These are phyloP conservation scores for Mycena albidolilacea DNA, from an alignment of 768 basidiomycete genomes.

Conservation along the genomic window DNA sequence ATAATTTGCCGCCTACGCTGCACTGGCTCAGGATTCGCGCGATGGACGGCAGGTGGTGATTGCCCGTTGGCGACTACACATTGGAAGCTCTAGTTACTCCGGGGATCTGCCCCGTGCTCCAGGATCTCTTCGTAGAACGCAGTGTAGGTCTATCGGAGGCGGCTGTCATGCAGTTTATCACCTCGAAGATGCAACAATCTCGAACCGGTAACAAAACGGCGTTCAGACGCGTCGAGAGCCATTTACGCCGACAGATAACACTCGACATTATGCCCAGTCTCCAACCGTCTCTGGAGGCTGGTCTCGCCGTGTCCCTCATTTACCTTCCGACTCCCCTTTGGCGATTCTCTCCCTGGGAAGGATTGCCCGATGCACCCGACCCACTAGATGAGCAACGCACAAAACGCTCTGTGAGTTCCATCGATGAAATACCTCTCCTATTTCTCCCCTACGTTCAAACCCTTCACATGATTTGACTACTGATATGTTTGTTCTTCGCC, in stretches of 20 bases:
- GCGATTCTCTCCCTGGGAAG: neutral
- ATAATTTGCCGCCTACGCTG: neutral
- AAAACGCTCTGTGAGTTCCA: no score
- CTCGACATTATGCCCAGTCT: slow-evolving; percentile 1
- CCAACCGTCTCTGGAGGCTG: neutral
- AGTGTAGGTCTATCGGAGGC: neutral
- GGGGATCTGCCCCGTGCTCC: neutral
- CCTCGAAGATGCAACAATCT: neutral
- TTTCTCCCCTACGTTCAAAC: no score
- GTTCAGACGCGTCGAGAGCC: neutral
- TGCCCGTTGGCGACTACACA: neutral
- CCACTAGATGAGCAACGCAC: no score
- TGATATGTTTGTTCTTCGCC: no score
- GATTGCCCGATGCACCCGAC: neutral
- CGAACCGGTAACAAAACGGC: no score
- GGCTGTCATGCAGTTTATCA: neutral
- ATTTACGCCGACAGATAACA: neutral
- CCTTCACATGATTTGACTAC: no score
- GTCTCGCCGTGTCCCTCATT: neutral
- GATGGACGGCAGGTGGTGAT: no score
- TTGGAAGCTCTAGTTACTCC: neutral
- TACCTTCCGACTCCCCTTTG: neutral
- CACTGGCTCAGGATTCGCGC: neutral
- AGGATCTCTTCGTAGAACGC: neutral
- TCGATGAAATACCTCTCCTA: no score